Evolutionary conservation across 2,329 filamentous ascomycete genomes (phyloP).

Genomic region (Dissoconium aciculare): DNA sequence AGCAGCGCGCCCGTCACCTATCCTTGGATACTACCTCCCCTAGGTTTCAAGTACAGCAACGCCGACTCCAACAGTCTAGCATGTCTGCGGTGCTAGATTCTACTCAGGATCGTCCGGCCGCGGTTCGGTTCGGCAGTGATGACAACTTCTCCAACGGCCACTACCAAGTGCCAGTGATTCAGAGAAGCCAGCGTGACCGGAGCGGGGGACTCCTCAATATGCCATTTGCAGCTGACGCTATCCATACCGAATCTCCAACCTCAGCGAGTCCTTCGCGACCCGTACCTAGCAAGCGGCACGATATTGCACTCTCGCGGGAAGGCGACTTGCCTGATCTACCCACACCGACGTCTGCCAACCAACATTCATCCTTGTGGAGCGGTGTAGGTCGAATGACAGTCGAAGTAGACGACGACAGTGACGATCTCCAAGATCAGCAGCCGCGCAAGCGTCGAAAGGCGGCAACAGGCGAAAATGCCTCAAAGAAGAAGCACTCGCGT

Average conservation of each 20-base stretch:
- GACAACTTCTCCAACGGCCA: slow-evolving; percentile 1
- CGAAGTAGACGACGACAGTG: not conserved
- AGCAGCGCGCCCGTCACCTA: not conserved
- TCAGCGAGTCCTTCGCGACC: not conserved
- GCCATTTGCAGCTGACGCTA: not conserved
- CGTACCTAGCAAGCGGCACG: not conserved
- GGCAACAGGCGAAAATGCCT: not conserved
- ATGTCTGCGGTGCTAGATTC: not conserved
- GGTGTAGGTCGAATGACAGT: too few species aligned
- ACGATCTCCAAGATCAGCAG: not conserved
- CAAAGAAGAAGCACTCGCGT: too few species aligned
- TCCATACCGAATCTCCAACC: not conserved
- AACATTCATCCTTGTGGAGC: not conserved
- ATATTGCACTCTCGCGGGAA: not conserved
- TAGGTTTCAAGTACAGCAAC: not conserved
- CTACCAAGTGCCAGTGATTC: not conserved
- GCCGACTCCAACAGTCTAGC: not conserved
- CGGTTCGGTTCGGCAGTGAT: not conserved
- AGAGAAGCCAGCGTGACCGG: not conserved
- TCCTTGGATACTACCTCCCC: not conserved
- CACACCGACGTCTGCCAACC: not conserved
- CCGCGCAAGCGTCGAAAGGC: not conserved
- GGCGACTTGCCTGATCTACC: not conserved
- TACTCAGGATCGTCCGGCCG: not conserved
- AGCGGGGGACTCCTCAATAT: not conserved